Evolutionary conservation across 192 early-diverging fungal species (phyloP).

Genomic region (Funneliformis mosseae): DNA sequence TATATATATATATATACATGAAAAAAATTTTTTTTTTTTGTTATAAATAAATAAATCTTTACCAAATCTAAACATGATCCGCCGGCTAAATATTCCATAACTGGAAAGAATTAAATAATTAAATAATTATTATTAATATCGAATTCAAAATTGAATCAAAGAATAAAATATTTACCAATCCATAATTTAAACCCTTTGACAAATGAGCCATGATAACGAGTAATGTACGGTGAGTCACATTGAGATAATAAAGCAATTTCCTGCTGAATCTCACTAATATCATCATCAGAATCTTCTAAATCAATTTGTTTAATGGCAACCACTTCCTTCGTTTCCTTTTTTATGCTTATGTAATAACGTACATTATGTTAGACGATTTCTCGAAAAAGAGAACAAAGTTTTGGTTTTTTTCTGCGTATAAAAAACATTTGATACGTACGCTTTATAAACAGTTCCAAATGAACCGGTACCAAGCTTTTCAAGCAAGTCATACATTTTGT

Average conservation of each 20-base stretch:
- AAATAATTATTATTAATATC: conserved; percentile 15
- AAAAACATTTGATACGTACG: conserved; percentile 40
- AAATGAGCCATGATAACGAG: conserved; percentile 51
- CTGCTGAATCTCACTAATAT: conserved; percentile 57
- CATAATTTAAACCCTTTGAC: conserved; percentile 55
- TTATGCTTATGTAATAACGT: conserved; percentile 36
- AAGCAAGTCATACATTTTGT: conserved; percentile 49
- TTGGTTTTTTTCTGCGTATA: not conserved
- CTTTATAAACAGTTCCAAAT: conserved; percentile 58
- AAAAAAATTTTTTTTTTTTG: too few species aligned
- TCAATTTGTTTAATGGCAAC: conserved; percentile 57
- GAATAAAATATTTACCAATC: conserved; percentile 45
- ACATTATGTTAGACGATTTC: not conserved
- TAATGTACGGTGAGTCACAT: conserved; percentile 52
- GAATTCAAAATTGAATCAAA: not conserved
- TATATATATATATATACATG: not conserved
- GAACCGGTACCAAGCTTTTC: conserved; percentile 57
- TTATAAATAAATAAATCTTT: not conserved
- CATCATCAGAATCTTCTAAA: conserved; percentile 54
- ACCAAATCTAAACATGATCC: conserved; percentile 57
- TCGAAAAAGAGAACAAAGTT: too few species aligned
- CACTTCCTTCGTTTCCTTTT: conserved; percentile 49
- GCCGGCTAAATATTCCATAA: conserved; percentile 56
- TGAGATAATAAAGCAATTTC: conserved; percentile 53
- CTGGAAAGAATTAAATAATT: conserved; percentile 30